Evolutionary conservation across 1,139 yeast genomes (phyloP), one percentile per base, ranked within the genome.

Genomic region (Suzukiozyma palmioleophila): DNA sequence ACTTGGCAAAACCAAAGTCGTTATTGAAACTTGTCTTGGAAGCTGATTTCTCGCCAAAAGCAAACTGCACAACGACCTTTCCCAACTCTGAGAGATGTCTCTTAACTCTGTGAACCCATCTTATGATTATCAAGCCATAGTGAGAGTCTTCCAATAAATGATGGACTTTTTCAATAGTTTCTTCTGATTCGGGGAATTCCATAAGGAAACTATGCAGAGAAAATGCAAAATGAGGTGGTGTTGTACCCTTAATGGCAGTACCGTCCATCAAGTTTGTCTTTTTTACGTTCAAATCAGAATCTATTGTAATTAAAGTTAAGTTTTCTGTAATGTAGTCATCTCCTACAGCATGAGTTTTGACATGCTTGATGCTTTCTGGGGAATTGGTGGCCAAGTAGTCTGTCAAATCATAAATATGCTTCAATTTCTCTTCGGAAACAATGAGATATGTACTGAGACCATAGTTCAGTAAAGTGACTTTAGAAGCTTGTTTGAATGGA

Each of bases 51-150:
- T 27, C 32, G 7, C 39, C 39, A 13, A 43, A 33, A 5, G 43
- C 41, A 11, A 38, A 27, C 4, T 59, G 47, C 1, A 54, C 46
- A 3, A 55, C 41, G 34, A 51, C 62, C 37, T 45, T 53, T 1
- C 73, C 73, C 18, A 70, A 49, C 37, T 65, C 70, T 10, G 52
- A 42, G 47, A 67, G 57, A 42, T 70, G 76, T 41, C 71, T 57
- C 33, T 49, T 47, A 16, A 56, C 45, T 49, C 75, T 54, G 31
- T 50, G 52, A 8, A 62, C 24, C 67, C 69, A 64, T 26, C 64
- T 56, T 4, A 49, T 33, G 9, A 64, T 35, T 8, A 63, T 45
- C 22, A 58, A 54, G 15, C 54, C 49, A 27, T 56, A 47, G 9
- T 53, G 51, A 8, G 57, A 48, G 32, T 65, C 66, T 28, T 65